Conservation (phyloP, 495 filamentous ascomycete genomes). For the Pseudevernia furfuracea region DNA sequence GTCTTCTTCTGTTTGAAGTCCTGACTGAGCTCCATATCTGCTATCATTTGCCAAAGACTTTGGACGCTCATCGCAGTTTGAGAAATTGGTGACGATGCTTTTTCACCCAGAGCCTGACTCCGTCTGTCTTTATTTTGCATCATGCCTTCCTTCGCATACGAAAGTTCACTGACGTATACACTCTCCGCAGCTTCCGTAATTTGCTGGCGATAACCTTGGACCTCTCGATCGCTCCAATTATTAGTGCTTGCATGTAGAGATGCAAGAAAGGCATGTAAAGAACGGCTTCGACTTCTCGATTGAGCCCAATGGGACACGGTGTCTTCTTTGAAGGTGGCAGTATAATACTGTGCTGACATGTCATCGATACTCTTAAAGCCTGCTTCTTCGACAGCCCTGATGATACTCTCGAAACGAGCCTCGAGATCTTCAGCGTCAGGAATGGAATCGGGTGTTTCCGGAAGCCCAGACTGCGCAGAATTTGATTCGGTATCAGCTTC, state of each 20-base stretch:
- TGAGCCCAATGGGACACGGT: conserved; percentile 3
- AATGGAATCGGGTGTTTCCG: conserved; percentile 3
- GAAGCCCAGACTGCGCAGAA: neutral
- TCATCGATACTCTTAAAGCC: conserved; percentile 3
- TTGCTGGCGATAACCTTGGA: conserved; percentile 5
- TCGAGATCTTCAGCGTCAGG: neutral
- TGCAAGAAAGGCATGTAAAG: conserved; percentile 5
- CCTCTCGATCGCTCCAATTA: conserved; percentile 1
- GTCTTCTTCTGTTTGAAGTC: conserved; percentile 3
- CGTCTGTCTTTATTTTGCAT: neutral
- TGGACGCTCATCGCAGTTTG: conserved; percentile 6
- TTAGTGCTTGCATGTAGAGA: conserved; percentile 6
- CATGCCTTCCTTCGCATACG: neutral
- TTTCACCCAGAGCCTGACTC: neutral
- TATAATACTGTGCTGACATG: conserved; percentile 1
- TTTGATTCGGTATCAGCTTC: neutral
- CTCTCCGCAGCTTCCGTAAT: conserved; percentile 4
- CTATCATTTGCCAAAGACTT: neutral
- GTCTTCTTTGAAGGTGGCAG: neutral
- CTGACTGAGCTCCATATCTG: neutral
- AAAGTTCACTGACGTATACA: conserved; percentile 5
- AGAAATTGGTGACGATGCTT: neutral
- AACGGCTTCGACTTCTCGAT: conserved; percentile 4
- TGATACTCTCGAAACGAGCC: conserved; percentile 2
- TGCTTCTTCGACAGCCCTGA: conserved; percentile 6